Evolutionary conservation across 2,329 filamentous ascomycete genomes (phyloP), one percentile per base, ranked within the genome.

Genomic region (Aspergillus felis): DNA sequence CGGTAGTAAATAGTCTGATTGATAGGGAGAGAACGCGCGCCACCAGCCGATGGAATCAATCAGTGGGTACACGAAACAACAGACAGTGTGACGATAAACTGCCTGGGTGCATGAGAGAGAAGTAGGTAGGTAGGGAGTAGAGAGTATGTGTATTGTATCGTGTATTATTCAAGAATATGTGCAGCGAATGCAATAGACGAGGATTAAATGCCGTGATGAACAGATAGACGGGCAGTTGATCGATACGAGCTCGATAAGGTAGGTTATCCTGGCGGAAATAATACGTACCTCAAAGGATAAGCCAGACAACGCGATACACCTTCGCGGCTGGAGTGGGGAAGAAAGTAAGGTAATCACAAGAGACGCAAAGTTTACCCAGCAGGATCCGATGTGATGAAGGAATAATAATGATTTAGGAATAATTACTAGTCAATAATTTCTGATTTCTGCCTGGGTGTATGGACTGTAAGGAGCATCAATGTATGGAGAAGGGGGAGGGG

Each of bases 31-130:
- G 32, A 38, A 7, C 32, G 14, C 29, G 29, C 32, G 32, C 32
- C 14, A 38, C 32, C 32, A 38, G 59, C 53, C 56, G 61, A 64
- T 54, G 63, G 55, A 59, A 60, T 62, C 61, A 60, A 63, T 64
- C 63, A 62, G 61, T 62, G 61, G 63, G 60, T 54, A 64, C 63
- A 51, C 32, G 32, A 14, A 38, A 7, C 32, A 38, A 17, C 32
- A 38, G 32, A 14, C 32, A 38, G 32, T 38, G 32, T 38, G 32
- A 38, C 32, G 5, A 38, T 17, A 38, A 38, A 55, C 48, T 42
- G 58, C 60, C 58, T 55, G 59, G 62, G 60, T 57, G 49, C 48
- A 53, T 52, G 14, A 38, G 27, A 29, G 54, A 50, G 47, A 48
- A 44, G 12, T 14, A 35, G 32, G 32, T 14, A 35, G 32, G 32